A percentile compares a stretch with the other conserved stretches of the same genome.
phyloP scores from a whole-genome alignment of 768 basidiomycete genomes.

The Psilocybe cubensis region DNA sequence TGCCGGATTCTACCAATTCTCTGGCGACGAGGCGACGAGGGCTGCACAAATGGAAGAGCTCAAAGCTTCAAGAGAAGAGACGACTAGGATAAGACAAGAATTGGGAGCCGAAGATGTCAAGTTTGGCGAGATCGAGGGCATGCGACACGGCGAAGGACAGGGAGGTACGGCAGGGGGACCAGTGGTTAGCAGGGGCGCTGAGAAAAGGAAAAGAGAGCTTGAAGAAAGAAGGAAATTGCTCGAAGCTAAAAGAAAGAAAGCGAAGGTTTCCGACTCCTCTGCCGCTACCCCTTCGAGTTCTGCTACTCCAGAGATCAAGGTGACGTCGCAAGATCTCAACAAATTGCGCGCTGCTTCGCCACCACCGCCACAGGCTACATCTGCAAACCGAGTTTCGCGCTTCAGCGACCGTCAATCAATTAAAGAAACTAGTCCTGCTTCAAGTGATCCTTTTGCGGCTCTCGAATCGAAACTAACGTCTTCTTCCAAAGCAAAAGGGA shows the following conservation, averaged over 20 bases:
- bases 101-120: slow-evolving; percentile 60
- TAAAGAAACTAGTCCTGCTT: neutral
- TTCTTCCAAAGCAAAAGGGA: slow-evolving; percentile 27
- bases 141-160: slow-evolving; percentile 46
- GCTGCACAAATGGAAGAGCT: slow-evolving; percentile 84
- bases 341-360: neutral
- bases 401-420: neutral
- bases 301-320: neutral
- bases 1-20: slow-evolving; percentile 93
- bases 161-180: slow-evolving; percentile 13
- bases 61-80: slow-evolving; percentile 67
- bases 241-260: slow-evolving; percentile 71
- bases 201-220: slow-evolving; percentile 75
- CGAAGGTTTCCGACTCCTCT: slow-evolving; percentile 14
- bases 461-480: slow-evolving; percentile 41
- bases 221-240: slow-evolving; percentile 67
- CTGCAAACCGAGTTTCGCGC: neutral
- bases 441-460: slow-evolving; percentile 53
- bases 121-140: slow-evolving; percentile 80
- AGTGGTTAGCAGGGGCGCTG: slow-evolving; percentile 58
- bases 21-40: slow-evolving; percentile 80
- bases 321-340: neutral
- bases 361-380: neutral
- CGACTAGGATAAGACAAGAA: slow-evolving; percentile 62
- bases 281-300: neutral